These are phyloP conservation scores for Colletotrichum plurivorum DNA, from an alignment of 2,329 filamentous ascomycete species.

Conservation along the genomic window DNA sequence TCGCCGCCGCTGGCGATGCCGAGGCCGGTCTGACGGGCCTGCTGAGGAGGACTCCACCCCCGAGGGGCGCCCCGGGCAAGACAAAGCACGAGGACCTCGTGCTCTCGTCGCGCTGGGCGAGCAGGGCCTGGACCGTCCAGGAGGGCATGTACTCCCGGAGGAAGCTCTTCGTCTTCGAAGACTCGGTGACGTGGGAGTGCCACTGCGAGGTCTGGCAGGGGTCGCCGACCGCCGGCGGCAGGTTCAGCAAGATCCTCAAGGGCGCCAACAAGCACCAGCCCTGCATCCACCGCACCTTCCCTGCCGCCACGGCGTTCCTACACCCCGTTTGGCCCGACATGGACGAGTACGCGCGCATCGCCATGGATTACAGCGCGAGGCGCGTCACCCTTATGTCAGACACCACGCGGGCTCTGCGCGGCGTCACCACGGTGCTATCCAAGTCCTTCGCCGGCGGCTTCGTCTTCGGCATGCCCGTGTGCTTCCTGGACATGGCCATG, in stretches of 20 bases:
- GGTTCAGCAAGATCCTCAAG: slow-evolving; percentile 45
- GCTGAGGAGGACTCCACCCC: slow-evolving; percentile 36
- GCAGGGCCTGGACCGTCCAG: slow-evolving; percentile 60
- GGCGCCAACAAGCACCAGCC: slow-evolving; percentile 29
- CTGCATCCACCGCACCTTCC: slow-evolving; percentile 50
- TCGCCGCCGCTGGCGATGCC: slow-evolving; percentile 58
- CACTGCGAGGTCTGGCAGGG: slow-evolving; percentile 60
- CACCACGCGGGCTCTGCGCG: slow-evolving; percentile 58
- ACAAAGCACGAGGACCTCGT: slow-evolving; percentile 56
- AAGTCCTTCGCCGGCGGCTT: slow-evolving; percentile 59
- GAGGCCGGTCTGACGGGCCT: slow-evolving; percentile 51
- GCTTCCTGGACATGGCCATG: slow-evolving; percentile 61
- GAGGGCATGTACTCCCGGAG: slow-evolving; percentile 59
- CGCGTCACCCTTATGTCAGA: slow-evolving; percentile 57
- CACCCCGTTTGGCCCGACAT: slow-evolving; percentile 61
- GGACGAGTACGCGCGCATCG: slow-evolving; percentile 60
- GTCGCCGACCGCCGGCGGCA: slow-evolving; percentile 20
- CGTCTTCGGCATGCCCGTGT: slow-evolving; percentile 61
- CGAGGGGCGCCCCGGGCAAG: slow-evolving; percentile 47
- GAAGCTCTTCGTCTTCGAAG: slow-evolving; percentile 59
- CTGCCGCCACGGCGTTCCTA: slow-evolving; percentile 53
- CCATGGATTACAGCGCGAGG: slow-evolving; percentile 59
- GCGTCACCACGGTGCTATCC: slow-evolving; percentile 59
- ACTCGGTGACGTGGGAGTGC: slow-evolving; percentile 60
- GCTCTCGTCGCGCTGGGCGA: slow-evolving; percentile 55